phyloP scores from a whole-genome alignment of 306 rosid species.

The Geum urbanum region DNA sequence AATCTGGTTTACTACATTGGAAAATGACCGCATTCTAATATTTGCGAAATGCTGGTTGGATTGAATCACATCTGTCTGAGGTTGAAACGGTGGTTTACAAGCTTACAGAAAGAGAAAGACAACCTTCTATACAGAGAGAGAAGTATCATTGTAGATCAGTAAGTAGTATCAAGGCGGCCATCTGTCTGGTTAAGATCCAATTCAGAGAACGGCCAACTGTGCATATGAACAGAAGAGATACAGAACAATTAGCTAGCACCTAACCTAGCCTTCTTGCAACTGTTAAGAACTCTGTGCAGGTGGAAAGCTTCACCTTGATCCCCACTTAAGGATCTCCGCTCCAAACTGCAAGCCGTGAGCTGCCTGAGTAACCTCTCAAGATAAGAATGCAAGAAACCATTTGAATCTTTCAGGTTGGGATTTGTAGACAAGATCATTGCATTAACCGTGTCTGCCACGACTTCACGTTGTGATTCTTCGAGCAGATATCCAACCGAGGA shows the following conservation, averaged over 20 bases:
- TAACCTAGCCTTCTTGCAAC: conserved; percentile 46
- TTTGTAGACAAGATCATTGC: conserved; percentile 83
- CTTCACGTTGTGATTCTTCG: conserved; percentile 75
- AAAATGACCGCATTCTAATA: too few species aligned
- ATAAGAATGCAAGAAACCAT: conserved; percentile 56
- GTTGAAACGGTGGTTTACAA: not conserved
- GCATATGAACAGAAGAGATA: conserved; percentile 20
- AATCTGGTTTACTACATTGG: too few species aligned
- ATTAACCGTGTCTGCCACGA: conserved; percentile 88
- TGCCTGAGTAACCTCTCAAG: conserved; percentile 85
- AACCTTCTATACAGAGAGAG: conserved; percentile 6
- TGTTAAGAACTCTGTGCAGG: conserved; percentile 63
- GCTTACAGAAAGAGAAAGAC: conserved; percentile 6
- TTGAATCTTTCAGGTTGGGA: conserved; percentile 62
- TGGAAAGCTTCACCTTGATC: conserved; percentile 92
- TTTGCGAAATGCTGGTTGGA: conserved; percentile 1
- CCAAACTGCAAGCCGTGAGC: conserved; percentile 85
- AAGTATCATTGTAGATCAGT: not conserved
- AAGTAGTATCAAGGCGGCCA: not conserved
- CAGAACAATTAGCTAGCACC: conserved; percentile 34
- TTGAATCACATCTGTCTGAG: not conserved
- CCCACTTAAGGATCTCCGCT: conserved; percentile 67
- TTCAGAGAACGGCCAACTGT: conserved; percentile 8
- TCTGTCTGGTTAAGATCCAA: conserved; percentile 13
- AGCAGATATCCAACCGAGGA: conserved; percentile 86